Conservation (phyloP, 352 stramenopile species). For the Halophytophthora polymorphica region DNA sequence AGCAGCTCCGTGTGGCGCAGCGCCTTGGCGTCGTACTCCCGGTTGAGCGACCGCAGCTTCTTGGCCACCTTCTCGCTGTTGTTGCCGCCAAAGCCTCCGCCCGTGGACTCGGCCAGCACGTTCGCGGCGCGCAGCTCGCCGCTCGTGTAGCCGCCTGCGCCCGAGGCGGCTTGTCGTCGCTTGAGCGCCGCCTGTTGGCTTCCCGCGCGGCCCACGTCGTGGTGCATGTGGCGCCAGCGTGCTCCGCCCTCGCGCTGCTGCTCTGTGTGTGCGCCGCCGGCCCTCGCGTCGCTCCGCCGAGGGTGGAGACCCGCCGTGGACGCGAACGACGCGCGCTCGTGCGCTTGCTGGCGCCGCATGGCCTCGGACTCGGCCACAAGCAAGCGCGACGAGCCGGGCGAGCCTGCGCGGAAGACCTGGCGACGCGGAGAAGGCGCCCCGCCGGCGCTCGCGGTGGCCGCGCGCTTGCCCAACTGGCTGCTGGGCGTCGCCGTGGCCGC, state of each 20-base stretch:
- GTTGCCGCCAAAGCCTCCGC: conserved; percentile 54
- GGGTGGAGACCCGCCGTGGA: not conserved
- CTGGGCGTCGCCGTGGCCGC: not conserved
- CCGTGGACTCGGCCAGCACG: conserved; percentile 36
- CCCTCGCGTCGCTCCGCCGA: conserved; percentile 14
- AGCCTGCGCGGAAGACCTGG: conserved; percentile 16
- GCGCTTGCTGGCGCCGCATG: conserved; percentile 1
- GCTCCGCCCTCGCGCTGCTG: conserved; percentile 37
- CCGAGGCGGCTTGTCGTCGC: conserved; percentile 18
- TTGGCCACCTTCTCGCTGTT: conserved; percentile 62
- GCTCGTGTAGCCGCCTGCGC: no score
- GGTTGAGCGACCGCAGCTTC: conserved; percentile 69
- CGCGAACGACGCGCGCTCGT: conserved; percentile 16
- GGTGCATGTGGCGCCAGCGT: conserved; percentile 67
- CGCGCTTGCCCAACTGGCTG: conserved; percentile 11
- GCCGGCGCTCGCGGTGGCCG: conserved; percentile 1
- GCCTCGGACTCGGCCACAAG: conserved; percentile 18
- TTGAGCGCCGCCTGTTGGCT: conserved; percentile 21
- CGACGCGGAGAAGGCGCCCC: conserved; percentile 8
- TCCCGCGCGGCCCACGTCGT: conserved; percentile 63
- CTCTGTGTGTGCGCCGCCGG: no score
- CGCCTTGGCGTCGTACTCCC: conserved; percentile 67
- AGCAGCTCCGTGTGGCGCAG: conserved; percentile 36
- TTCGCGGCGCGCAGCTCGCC: conserved; percentile 30
- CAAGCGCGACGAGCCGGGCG: conserved; percentile 19